Conservation (phyloP, 208 protist species). For the Porcisia deanei region DNA sequence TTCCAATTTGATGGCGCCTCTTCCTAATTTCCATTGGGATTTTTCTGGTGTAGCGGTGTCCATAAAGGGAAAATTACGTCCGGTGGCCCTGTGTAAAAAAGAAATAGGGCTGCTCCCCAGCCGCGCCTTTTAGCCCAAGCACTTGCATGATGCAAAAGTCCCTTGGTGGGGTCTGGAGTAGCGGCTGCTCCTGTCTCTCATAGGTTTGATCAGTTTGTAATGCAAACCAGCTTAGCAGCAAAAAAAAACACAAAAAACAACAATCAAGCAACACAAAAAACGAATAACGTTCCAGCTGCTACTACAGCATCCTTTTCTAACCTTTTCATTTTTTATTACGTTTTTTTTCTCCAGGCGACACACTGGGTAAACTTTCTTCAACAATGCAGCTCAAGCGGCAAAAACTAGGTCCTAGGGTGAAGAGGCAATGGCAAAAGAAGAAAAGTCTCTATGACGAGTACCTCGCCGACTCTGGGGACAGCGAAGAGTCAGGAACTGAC, state of each 20-base stretch:
- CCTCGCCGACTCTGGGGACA: constrained; percentile 71
- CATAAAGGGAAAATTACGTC: neutral
- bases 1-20: neutral
- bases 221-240: neutral
- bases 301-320: neutral
- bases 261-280: neutral
- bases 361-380: constrained; percentile 1
- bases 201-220: neutral
- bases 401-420: constrained; percentile 10
- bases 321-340: neutral
- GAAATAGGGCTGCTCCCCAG: neutral
- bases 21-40: neutral
- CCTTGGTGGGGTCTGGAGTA: neutral
- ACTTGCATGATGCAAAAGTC: neutral
- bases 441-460: constrained; percentile 68
- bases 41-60: neutral
- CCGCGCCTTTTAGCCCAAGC: neutral
- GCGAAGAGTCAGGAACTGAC: constrained; percentile 24
- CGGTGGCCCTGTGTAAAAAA: neutral
- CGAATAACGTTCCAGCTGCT: neutral
- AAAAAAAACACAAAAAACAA: neutral
- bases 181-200: neutral
- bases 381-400: constrained; percentile 2
- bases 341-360: neutral
- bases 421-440: constrained; percentile 29